phyloP scores from a whole-genome alignment of 768 basidiomycete species.

The Hypholoma sublateritium region DNA sequence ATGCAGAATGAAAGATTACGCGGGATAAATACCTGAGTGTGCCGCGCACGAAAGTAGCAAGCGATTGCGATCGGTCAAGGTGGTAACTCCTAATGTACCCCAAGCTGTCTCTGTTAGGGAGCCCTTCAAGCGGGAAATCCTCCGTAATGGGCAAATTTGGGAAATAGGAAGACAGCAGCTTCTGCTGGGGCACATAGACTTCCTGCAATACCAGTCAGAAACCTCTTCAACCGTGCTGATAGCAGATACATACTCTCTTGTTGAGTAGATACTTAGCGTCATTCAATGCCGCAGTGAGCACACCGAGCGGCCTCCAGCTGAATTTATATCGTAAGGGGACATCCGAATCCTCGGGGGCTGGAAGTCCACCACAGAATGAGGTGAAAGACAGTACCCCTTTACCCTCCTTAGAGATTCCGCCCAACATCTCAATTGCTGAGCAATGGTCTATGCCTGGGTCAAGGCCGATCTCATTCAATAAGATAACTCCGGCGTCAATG shows the following conservation, averaged over 20 bases:
- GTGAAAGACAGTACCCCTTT: constrained; percentile 71
- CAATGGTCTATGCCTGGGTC: constrained; percentile 92
- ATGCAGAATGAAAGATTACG: background rate
- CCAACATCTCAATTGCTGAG: constrained; percentile 74
- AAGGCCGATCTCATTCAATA: constrained; percentile 88
- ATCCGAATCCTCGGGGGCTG: constrained; percentile 63
- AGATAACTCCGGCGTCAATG: constrained; percentile 55
- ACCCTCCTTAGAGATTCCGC: constrained; percentile 45
- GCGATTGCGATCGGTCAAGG: constrained; percentile 32
- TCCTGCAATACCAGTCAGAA: background rate
- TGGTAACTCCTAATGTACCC: constrained; percentile 68
- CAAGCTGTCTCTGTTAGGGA: constrained; percentile 84
- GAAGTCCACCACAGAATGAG: constrained; percentile 92
- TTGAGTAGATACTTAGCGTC: constrained; percentile 63
- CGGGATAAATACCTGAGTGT: constrained; percentile 64
- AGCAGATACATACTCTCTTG: constrained; percentile 42
- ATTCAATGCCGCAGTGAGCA: constrained; percentile 78
- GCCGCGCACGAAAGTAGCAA: constrained; percentile 77
- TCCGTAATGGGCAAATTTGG: constrained; percentile 63
- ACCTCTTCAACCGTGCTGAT: background rate
- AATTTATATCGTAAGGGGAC: constrained; percentile 90
- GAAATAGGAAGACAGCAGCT: constrained; percentile 60
- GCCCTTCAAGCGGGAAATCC: constrained; percentile 71
- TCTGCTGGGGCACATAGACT: constrained; percentile 31
- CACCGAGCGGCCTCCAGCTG: constrained; percentile 90